Conservation (phyloP, 2,329 filamentous ascomycete genomes). For the Exophiala sp. region DNA sequence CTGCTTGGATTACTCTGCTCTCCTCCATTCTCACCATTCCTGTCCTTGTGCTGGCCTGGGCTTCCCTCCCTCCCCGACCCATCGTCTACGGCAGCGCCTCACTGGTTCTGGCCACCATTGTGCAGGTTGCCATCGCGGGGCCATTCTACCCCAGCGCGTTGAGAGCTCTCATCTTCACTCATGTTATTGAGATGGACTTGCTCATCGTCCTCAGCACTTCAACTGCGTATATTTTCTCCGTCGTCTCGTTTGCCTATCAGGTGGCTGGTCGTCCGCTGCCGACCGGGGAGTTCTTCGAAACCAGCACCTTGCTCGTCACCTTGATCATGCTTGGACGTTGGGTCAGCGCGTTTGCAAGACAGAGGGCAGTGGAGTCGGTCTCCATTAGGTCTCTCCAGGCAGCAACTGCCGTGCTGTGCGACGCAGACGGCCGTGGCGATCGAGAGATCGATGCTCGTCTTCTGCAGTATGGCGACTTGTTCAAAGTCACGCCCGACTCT, state of each 20-base stretch:
- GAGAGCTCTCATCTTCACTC: constrained; percentile 41
- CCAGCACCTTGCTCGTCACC: constrained; percentile 50
- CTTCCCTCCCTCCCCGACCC: too few species aligned
- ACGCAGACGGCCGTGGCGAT: constrained; percentile 33
- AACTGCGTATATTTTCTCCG: constrained; percentile 48
- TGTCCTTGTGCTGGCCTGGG: too few species aligned
- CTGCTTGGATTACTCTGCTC: too few species aligned
- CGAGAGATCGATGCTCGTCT: constrained; percentile 59
- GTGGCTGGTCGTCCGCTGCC: constrained; percentile 35
- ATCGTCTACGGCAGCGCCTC: too few species aligned
- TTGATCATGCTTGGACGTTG: constrained; percentile 49
- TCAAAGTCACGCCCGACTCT: constrained; percentile 57
- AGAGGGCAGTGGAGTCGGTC: constrained; percentile 46
- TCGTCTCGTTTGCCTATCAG: constrained; percentile 44
- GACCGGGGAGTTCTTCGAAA: constrained; percentile 49
- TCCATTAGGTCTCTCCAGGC: constrained; percentile 54
- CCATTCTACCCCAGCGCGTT: constrained; percentile 58
- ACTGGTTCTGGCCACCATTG: constrained; percentile 58
- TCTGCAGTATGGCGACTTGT: constrained; percentile 64
- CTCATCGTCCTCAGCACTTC: constrained; percentile 50
- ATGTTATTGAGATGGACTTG: constrained; percentile 50
- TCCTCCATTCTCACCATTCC: too few species aligned
- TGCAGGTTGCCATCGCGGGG: constrained; percentile 58
- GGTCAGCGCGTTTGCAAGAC: constrained; percentile 45
- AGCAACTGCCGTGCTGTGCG: constrained; percentile 50